These are phyloP conservation scores for Chlamydomonas reinhardtii DNA, from an alignment of 163 green algal species.

Conservation along the genomic window DNA sequence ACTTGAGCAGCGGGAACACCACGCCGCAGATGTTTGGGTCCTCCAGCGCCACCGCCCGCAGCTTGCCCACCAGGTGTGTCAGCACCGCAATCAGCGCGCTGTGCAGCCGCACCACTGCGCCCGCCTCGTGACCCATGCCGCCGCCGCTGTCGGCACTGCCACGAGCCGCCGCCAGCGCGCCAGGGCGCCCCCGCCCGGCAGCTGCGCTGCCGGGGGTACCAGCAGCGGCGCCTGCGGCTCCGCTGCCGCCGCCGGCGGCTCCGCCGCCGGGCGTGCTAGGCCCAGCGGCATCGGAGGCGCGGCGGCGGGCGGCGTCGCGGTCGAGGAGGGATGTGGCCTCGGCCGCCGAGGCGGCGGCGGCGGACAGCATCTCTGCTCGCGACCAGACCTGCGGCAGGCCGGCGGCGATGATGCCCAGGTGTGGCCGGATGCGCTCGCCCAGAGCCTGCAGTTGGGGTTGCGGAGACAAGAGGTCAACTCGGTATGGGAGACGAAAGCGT, in stretches of 20 bases:
- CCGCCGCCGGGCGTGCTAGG: neutral
- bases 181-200: neutral
- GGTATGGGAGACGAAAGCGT: too few relatives aligned
- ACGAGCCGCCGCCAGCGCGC: neutral
- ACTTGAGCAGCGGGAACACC: slow-evolving; percentile 77
- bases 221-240: neutral
- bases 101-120: slow-evolving; percentile 79
- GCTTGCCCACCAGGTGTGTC: slow-evolving; percentile 76
- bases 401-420: slow-evolving; percentile 75
- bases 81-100: slow-evolving; percentile 79
- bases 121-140: slow-evolving; percentile 47
- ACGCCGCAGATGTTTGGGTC: slow-evolving; percentile 64
- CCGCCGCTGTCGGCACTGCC: neutral
- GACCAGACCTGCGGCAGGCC: slow-evolving; percentile 66
- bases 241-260: slow-evolving; percentile 1
- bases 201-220: neutral
- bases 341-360: slow-evolving; percentile 12
- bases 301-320: neutral
- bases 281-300: neutral
- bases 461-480: too few relatives aligned
- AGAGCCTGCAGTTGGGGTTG: slow-evolving; percentile 53
- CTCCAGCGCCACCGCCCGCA: slow-evolving; percentile 53
- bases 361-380: slow-evolving; percentile 23
- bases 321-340: slow-evolving; percentile 17
- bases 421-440: slow-evolving; percentile 69